Evolutionary conservation across 1,284 basidiomycete species (phyloP).

Genomic region (Schizophyllum amplum): DNA sequence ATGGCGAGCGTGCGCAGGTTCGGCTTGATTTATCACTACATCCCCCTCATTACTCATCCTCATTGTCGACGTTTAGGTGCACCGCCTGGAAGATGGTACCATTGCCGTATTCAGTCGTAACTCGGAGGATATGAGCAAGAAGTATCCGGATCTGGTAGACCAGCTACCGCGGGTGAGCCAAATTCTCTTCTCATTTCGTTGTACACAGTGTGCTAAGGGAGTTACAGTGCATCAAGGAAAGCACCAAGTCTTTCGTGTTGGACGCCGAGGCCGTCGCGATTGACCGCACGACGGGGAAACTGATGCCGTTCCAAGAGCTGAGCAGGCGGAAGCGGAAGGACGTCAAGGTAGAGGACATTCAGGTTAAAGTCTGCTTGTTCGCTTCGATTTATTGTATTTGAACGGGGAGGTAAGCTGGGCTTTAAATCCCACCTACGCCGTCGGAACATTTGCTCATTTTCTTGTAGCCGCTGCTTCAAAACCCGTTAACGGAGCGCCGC

Average conservation of each 20-base stretch:
- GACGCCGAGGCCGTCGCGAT: conserved; percentile 97
- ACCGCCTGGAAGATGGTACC: conserved; percentile 71
- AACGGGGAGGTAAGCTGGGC: conserved; percentile 75
- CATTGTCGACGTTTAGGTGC: conserved; percentile 46
- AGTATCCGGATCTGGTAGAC: conserved; percentile 95
- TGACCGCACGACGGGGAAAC: conserved; percentile 73
- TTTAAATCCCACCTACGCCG: not conserved
- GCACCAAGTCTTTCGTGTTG: conserved; percentile 83
- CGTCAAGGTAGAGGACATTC: conserved; percentile 93
- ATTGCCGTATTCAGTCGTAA: conserved; percentile 93
- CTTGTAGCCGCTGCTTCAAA: conserved; percentile 56
- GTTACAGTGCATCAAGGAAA: conserved; percentile 73
- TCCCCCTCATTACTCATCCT: too few species aligned
- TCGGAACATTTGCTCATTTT: conserved; percentile 5
- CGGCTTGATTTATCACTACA: conserved; percentile 8
- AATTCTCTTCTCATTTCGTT: not conserved
- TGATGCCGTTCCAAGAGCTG: conserved; percentile 97
- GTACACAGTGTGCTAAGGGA: not conserved
- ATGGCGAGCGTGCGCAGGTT: conserved; percentile 95
- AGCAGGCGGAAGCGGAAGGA: conserved; percentile 95
- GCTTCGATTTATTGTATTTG: conserved; percentile 93
- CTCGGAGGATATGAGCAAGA: conserved; percentile 99
- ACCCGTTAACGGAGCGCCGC: conserved; percentile 67
- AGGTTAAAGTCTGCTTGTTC: conserved; percentile 92
- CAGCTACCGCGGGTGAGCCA: conserved; percentile 76